Base-by-base conservation (phyloP, 371 early-diverging fungal species). In the Syncephalis plumigaleata region DNA sequence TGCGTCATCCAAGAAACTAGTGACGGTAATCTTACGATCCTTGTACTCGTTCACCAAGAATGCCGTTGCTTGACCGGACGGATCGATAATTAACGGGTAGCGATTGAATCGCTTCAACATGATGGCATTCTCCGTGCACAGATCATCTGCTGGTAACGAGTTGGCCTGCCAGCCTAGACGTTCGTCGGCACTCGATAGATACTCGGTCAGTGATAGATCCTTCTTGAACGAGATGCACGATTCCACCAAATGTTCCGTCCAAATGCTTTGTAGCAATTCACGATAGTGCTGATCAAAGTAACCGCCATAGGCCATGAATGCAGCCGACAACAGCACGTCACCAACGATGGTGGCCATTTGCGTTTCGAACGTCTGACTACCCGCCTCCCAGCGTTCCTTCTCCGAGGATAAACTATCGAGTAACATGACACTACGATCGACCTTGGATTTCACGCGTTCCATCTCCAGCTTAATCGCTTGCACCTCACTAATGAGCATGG, bases 331-430 rank as follows among this genome's bases (percentile, higher is more conserved):
- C 25, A 98, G 57, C n/a, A 89, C 90, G 57, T 98, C 98, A 51
- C 98, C 98, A n/a, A 91, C 89, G 47, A 97, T 85, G 11, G 96
- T 96, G 9, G 81, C 84, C 94, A 97, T 93, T 64, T 96, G 93
- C 15, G 74, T 79, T 46, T 81, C 90, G 57, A 98, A 97, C 8
- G 91, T 78, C 47, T 84, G 79, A 53, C 91, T 87, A 20, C 91
- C 82, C 17, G 65, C 57, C 54, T 83, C 82, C 98, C 98, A 98
- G 54, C 98, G 84, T 31, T 70, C 76, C 52, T 81, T 85, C 68
- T 98, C 98, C 17, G 91, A 87, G 2, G 82, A 79, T 38, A 98
- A 73, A 25, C 89, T 89, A 54, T 73, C 75, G n/a, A 98, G 74
- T 51, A 98, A 66, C 0, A 75, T 78, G 50, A 91, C 55, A 68